Evolutionary conservation across 345 rosid genomes (phyloP).

Genomic region (Rubroshorea leprosula): DNA sequence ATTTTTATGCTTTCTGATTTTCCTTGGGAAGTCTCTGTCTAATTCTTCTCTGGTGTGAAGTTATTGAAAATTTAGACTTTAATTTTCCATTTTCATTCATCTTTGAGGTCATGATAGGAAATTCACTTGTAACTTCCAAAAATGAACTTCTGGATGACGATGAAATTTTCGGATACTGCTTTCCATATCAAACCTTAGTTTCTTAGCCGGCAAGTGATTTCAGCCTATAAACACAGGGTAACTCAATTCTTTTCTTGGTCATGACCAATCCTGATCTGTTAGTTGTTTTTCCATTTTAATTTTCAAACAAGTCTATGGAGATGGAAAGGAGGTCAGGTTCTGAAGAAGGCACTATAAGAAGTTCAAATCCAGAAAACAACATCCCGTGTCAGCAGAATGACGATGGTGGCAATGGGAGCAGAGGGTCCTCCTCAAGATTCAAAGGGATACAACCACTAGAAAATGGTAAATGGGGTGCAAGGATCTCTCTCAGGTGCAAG

Average conservation of each 20-base stretch:
- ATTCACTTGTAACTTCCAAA: background rate
- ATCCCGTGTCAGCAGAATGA: background rate
- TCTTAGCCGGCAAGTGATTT: background rate
- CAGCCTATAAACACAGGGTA: background rate
- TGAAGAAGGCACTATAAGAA: background rate
- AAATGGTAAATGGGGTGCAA: slow-evolving; percentile 25
- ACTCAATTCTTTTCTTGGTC: background rate
- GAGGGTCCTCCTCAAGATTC: slow-evolving; percentile 13
- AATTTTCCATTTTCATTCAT: background rate
- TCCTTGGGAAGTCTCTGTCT: background rate
- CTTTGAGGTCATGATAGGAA: too few relatives aligned
- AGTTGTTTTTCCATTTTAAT: background rate
- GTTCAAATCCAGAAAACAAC: too few relatives aligned
- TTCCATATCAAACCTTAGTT: too few relatives aligned
- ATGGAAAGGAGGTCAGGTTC: background rate
- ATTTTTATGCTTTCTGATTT: background rate
- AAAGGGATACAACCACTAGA: slow-evolving; percentile 17
- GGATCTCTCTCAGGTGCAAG: slow-evolving; percentile 21
- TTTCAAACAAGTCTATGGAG: background rate
- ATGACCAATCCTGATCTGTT: background rate
- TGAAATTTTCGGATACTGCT: background rate
- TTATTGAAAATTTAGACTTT: background rate
- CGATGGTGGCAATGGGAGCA: background rate
- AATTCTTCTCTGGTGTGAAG: background rate
- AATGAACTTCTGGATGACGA: too few relatives aligned